Evolutionary conservation across 352 stramenopile species (phyloP), one percentile per base, ranked within the genome.

Genomic region (Thalassiosira mediterranea): DNA sequence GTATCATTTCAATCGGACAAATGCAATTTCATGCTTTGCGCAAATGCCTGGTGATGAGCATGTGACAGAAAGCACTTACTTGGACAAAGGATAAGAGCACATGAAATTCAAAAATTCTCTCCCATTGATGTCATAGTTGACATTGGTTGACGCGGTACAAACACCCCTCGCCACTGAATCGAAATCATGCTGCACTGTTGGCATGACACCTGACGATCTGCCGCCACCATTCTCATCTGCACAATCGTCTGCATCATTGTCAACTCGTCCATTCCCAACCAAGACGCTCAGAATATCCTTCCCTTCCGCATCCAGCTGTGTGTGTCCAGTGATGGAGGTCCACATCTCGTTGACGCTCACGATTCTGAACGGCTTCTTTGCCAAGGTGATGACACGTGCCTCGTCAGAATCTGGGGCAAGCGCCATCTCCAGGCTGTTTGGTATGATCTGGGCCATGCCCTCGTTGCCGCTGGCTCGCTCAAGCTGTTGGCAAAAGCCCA

Each of bases 401-500:
- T 92, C 87, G 1, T 79, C 28, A 8, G 65, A 64, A 29, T 66
- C 81, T 19, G 83, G 86, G 34, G 82, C 63, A 13, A 92, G 53
- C 32, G 87, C 84, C 87, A 92, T 92, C 26, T 92, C 84, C 17
- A 92, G 63, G 61, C 79, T 88, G 47, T 87, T 86, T 28, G 87
- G 87, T 47, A 92, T 84, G 32, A 92, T 90, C 49, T 88, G 81
- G 19, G 76, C 82, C 17, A 76, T 71, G 1, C 64, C 68, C 28
- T 87, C 79, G 40, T 77, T 88, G 13, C 84, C 81, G 64, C 80
- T 87, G n/a, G 81, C 80, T 46, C 81, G 71, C 70, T 91, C 78
- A 23, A 93, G 71, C 65, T 90, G 84, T 57, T 93, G 88, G 73
- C 90, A 91, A 37, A 93, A 89, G 15, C 85, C 82, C 88, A 93